Conservation (phyloP, 257 asterid genomes). For the Paulownia fortunei region DNA sequence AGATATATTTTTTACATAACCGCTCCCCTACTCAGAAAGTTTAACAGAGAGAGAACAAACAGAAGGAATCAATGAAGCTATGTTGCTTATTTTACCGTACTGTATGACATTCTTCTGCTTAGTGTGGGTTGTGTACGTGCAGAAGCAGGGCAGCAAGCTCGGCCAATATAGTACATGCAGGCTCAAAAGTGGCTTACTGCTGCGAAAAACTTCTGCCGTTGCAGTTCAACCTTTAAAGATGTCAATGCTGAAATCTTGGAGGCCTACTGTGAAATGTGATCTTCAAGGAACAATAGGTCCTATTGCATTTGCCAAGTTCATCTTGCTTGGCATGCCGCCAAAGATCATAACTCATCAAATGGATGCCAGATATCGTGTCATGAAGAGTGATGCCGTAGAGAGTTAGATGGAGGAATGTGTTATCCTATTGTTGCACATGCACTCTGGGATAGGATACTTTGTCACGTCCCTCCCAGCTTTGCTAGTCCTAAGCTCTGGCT, state of each 20-base stretch:
- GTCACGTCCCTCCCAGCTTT: conserved; percentile 78
- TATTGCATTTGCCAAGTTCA: not conserved
- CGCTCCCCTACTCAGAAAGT: not conserved
- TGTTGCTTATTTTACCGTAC: not conserved
- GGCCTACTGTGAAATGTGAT: not conserved
- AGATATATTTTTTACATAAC: not conserved
- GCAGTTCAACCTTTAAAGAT: not conserved
- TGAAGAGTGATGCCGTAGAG: not conserved
- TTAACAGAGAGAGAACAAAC: not conserved
- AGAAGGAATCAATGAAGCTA: not conserved
- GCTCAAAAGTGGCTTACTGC: not conserved
- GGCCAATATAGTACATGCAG: not conserved
- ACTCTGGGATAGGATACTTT: conserved; percentile 84
- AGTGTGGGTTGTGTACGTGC: not conserved
- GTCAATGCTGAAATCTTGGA: not conserved
- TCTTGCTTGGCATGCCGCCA: not conserved
- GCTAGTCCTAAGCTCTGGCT: conserved; percentile 74
- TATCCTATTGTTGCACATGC: conserved; percentile 71
- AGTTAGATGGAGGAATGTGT: conserved; percentile 33
- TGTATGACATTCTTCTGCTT: not conserved
- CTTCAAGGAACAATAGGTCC: not conserved
- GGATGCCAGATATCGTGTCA: not conserved
- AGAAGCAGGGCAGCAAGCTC: not conserved
- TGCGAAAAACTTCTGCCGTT: not conserved
- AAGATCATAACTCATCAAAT: conserved; percentile 13